phyloP scores from a whole-genome alignment of 1,139 yeast genomes.

The Blastobotrys indianensis region DNA sequence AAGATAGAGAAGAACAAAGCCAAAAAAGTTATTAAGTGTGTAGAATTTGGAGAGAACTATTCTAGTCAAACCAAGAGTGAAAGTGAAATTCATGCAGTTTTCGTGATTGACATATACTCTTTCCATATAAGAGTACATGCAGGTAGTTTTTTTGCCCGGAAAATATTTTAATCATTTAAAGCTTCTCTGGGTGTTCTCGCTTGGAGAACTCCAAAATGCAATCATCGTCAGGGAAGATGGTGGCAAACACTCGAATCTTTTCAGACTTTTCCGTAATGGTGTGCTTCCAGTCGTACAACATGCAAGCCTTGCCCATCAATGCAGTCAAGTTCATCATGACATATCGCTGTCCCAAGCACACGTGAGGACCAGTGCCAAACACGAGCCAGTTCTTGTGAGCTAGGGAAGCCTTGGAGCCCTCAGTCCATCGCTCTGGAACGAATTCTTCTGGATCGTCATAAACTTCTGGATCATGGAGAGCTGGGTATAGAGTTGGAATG shows the following conservation, averaged over 20 bases:
- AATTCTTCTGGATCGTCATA: constrained; percentile 91
- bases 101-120: not conserved
- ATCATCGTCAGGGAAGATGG: constrained; percentile 96
- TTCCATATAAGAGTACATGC: too few species aligned
- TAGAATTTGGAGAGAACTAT: too few species aligned
- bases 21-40: too few species aligned
- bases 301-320: constrained; percentile 80
- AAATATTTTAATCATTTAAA: not conserved
- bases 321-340: constrained; percentile 87
- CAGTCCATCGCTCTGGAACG: constrained; percentile 92
- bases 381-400: constrained; percentile 90
- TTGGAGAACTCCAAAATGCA: constrained; percentile 66
- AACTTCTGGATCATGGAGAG: constrained; percentile 94
- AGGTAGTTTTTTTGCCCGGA: too few species aligned
- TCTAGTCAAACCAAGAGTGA: too few species aligned
- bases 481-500: constrained; percentile 91
- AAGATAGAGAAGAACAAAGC: too few species aligned
- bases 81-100: not conserved
- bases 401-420: constrained; percentile 50
- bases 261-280: constrained; percentile 78
- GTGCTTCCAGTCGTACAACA: constrained; percentile 76
- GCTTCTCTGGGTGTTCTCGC: constrained; percentile 18
- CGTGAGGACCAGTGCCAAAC: constrained; percentile 95
- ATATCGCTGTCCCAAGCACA: constrained; percentile 89
- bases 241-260: constrained; percentile 91